Base-by-base conservation (phyloP, 2,329 filamentous ascomycete genomes). In the Penicillium expansum region DNA sequence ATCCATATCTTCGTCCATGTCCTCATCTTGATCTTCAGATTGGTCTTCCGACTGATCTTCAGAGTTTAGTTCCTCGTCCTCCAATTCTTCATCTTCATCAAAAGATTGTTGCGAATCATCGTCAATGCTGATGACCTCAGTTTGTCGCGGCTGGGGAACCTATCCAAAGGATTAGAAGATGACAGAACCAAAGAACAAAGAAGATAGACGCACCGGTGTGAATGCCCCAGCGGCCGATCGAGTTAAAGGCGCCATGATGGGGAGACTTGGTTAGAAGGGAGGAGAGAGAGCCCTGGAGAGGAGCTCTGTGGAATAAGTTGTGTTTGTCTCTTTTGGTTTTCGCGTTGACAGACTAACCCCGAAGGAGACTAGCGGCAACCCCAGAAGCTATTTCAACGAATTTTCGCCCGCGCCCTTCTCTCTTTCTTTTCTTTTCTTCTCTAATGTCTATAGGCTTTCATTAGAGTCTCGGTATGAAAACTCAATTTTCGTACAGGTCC, bases 391-490 rank as follows among this genome's bases (percentile, higher is more conserved):
- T 60, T 58, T 61, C 61, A 62, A 56, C 60, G 64, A 57, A 61
- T 66, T 65, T 67, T 65, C 60, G 64, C 71, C 71, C 71, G 43
- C 37, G 24, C 45, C 39, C 74, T 74, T 74, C 74, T 76, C 67
- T 63, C 66, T 71, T 72, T 75, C 76, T 74, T 80, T 76, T 78
- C 74, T 81, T 80, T 75, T 74, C 76, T 76, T 73, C 70, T 71
- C 74, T 76, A 78, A 82, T 82, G 80, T 83, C 79, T 73, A 74
- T 82, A 93, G 91, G 88, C 89, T 88, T 86, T 90, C 90, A 90
- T 93, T 97, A 97, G 94, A 99, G 94, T 99, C 94, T 95, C 93
- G 92, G 89, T 89, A 86, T 86, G 90, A 86, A 89, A 86, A 66
- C 72, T 92, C 90, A 91, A 84, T 97, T 85, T 89, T 91, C 92